These are phyloP conservation scores for Brassica rapa DNA, from an alignment of 345 rosid species.

Conservation along the genomic window DNA sequence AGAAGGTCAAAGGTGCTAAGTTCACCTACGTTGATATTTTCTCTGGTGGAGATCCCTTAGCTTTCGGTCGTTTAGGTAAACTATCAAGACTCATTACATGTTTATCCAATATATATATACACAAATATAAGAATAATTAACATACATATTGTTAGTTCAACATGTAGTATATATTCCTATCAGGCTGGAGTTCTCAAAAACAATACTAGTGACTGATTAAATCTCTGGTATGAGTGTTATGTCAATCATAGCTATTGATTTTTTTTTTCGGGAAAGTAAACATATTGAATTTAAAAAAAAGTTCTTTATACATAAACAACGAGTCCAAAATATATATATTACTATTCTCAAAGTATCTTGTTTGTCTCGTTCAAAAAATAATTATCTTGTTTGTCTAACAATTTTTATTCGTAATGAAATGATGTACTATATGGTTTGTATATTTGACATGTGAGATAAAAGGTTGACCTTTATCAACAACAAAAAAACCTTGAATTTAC, in stretches of 20 bases:
- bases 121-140: background rate
- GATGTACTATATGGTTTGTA: background rate
- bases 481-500: background rate
- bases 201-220: background rate
- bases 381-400: background rate
- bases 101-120: background rate
- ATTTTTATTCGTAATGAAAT: background rate
- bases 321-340: background rate
- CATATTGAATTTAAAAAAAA: background rate
- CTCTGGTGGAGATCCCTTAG: background rate
- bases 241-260: background rate
- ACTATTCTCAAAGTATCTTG: background rate
- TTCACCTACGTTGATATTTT: conserved; percentile 34
- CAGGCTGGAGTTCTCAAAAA: background rate
- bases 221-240: background rate
- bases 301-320: background rate
- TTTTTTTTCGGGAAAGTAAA: too few relatives aligned
- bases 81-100: background rate
- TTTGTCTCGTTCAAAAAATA: too few relatives aligned
- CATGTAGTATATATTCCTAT: background rate
- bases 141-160: background rate
- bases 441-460: too few relatives aligned
- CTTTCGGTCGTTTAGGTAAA: conserved; percentile 6
- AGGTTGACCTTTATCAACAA: too few relatives aligned
- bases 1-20: conserved; percentile 18